Percentiles rank a stretch among this genome's conserved stretches.
Evolutionary conservation across 371 early-diverging fungal species (phyloP).

Genomic region (Mortierella sp.): DNA sequence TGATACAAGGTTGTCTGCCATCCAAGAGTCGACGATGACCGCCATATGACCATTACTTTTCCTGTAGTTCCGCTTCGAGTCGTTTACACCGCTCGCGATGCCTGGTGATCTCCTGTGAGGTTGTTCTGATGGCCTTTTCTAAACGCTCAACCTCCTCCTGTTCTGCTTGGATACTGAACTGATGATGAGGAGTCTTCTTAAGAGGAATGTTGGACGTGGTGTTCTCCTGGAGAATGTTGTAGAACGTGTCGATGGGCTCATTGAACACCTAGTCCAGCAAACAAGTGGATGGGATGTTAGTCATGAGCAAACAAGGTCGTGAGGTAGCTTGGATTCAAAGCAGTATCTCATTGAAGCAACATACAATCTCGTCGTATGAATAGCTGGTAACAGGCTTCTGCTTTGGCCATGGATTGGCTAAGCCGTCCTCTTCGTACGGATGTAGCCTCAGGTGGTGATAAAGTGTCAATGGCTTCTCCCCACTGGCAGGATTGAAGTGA

Average conservation of each 20-base stretch:
- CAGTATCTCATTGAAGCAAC: background rate
- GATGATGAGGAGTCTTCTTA: slow-evolving; percentile 59
- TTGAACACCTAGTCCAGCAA: slow-evolving; percentile 76
- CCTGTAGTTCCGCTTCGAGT: slow-evolving; percentile 40
- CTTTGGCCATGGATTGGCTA: slow-evolving; percentile 75
- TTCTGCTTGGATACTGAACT: slow-evolving; percentile 56
- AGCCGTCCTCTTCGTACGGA: slow-evolving; percentile 76
- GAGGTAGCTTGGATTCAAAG: too few relatives aligned
- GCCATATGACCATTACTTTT: slow-evolving; percentile 16
- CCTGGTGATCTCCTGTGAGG: slow-evolving; percentile 40
- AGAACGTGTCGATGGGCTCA: slow-evolving; percentile 87
- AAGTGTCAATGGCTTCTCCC: slow-evolving; percentile 84
- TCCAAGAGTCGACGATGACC: too few relatives aligned
- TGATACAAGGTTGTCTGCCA: too few relatives aligned
- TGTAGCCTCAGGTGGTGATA: slow-evolving; percentile 88
- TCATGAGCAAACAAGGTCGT: too few relatives aligned
- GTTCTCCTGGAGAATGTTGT: slow-evolving; percentile 71
- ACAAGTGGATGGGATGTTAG: too few relatives aligned
- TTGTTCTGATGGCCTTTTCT: slow-evolving; percentile 41
- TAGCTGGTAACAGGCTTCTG: slow-evolving; percentile 81
- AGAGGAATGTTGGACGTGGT: slow-evolving; percentile 58
- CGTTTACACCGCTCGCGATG: slow-evolving; percentile 42
- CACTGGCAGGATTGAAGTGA: slow-evolving; percentile 76
- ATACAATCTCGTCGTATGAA: slow-evolving; percentile 83
- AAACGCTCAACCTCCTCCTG: slow-evolving; percentile 53